These are phyloP conservation scores for Apophysomyces variabilis DNA, from an alignment of 371 early-diverging fungal species.

Conservation along the genomic window DNA sequence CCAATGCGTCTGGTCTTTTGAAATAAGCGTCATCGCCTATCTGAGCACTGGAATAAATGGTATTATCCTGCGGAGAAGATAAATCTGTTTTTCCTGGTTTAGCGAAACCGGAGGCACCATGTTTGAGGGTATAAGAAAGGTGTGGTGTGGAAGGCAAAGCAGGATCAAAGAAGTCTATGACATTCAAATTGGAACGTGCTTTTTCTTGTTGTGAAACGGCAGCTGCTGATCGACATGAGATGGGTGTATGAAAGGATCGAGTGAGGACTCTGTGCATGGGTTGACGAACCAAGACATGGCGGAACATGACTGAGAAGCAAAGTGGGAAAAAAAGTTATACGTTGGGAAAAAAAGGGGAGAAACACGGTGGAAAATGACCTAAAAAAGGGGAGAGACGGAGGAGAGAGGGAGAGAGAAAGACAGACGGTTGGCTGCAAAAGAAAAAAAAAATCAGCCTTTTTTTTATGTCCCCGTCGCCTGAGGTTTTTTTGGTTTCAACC, in stretches of 20 bases:
- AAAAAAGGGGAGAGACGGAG: neutral
- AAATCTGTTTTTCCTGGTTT: conserved; percentile 55
- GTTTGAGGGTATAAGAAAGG: conserved; percentile 60
- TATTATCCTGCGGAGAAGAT: conserved; percentile 64
- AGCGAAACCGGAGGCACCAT: conserved; percentile 82
- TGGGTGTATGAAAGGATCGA: neutral
- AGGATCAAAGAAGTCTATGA: conserved; percentile 54
- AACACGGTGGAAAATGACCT: too few relatives aligned
- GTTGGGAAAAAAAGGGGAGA: too few relatives aligned
- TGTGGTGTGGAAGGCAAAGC: conserved; percentile 35
- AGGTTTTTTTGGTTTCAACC: too few relatives aligned
- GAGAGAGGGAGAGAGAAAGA: neutral
- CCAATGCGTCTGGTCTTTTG: conserved; percentile 74
- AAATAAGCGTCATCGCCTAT: conserved; percentile 88
- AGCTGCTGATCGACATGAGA: conserved; percentile 24
- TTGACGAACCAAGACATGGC: conserved; percentile 5
- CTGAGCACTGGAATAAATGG: conserved; percentile 76
- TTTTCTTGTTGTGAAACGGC: conserved; percentile 30
- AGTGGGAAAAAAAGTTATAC: neutral
- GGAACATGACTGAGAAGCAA: neutral
- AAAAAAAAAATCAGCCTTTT: conserved; percentile 2
- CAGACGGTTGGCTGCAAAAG: neutral
- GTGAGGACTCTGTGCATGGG: neutral
- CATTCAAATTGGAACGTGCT: conserved; percentile 36
- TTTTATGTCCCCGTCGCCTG: too few relatives aligned